Evolutionary conservation across 495 filamentous ascomycete genomes (phyloP).

Genomic region (Daldinia concentrica): DNA sequence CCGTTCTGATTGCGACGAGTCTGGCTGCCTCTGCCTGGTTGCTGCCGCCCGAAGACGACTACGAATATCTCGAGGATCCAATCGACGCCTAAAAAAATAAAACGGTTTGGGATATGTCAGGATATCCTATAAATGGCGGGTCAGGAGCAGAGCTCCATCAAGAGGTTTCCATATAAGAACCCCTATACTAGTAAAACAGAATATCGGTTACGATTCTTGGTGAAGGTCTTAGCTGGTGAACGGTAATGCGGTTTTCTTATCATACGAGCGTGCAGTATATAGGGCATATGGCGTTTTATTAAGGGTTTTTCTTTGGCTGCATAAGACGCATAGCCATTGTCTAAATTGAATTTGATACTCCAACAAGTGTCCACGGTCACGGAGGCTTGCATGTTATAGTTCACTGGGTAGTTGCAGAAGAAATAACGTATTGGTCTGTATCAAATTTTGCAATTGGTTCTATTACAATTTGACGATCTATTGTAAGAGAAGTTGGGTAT

Average conservation of each 20-base stretch:
- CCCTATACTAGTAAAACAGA: constrained; percentile 3
- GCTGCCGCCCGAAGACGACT: constrained; percentile 83
- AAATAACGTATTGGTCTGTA: constrained; percentile 10
- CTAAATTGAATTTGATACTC: constrained; percentile 29
- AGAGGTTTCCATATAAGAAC: background rate
- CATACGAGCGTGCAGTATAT: constrained; percentile 31
- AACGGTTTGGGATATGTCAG: background rate
- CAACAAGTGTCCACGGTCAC: constrained; percentile 17
- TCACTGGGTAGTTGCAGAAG: constrained; percentile 17
- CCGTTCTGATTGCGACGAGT: constrained; percentile 67
- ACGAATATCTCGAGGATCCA: constrained; percentile 67
- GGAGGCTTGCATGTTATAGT: background rate
- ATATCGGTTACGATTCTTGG: constrained; percentile 8
- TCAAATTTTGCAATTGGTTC: constrained; percentile 15
- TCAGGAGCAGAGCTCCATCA: background rate
- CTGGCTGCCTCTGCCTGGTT: constrained; percentile 70
- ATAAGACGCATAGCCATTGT: constrained; percentile 28
- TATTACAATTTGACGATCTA: constrained; percentile 19
- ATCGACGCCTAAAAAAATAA: constrained; percentile 38
- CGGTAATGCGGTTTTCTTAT: constrained; percentile 5
- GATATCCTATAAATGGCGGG: background rate
- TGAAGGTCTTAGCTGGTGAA: constrained; percentile 19
- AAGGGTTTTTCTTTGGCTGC: constrained; percentile 17
- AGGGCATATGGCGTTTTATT: constrained; percentile 36
- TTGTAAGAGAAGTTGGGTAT: constrained; percentile 28